Base-by-base conservation (phyloP, 164 flowering plant genomes). In the Chloranthus sessilifolius region DNA sequence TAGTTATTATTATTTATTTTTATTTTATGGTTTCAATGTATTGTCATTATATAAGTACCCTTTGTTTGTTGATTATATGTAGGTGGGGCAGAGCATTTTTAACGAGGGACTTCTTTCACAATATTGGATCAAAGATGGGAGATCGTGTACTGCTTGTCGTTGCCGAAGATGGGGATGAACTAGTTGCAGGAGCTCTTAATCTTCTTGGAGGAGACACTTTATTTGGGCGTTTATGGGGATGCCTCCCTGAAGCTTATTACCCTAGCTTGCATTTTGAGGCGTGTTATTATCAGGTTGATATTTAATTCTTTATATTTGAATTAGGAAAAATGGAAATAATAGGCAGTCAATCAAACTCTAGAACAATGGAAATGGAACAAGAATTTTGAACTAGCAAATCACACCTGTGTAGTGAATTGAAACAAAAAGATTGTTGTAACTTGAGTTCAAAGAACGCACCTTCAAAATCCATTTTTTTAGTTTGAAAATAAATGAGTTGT, bases 211-310 rank as follows among this genome's bases (percentile, higher is more conserved):
- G 96, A 43, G 88, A 91, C 63, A 76, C 96, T 42, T 58, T 91
- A 24, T 91, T 64, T 67, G 98, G 98, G 23, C 95, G 96, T 25
- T 67, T 91, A 52, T 91, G 96, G 98, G 98, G 96, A 15, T 88
- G 96, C 60, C 78, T 69, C 23, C 88, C 92, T 14, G 55, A 43
- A 31, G 80, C 73, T 37, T 83, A 85, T 55, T 88, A 88, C 52
- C 92, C 95, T 38, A 77, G 82, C 60, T 70, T 91, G 68, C 98
- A 91, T 74, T 91, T 91, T 70, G 98, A 91, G 78, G 95, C 96
- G 29, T 91, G 98, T 54, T 91, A 91, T 71, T 88, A 91, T 67
- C 96, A 88, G 98, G 98, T 91, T 51, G 25, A 61, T 6, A 12
- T 50, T 46, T n/a, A n/a, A 0, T 16, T 16, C 20, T 28, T 27